These are phyloP conservation scores for Imleria badia DNA, from an alignment of 768 basidiomycete species.

Conservation along the genomic window DNA sequence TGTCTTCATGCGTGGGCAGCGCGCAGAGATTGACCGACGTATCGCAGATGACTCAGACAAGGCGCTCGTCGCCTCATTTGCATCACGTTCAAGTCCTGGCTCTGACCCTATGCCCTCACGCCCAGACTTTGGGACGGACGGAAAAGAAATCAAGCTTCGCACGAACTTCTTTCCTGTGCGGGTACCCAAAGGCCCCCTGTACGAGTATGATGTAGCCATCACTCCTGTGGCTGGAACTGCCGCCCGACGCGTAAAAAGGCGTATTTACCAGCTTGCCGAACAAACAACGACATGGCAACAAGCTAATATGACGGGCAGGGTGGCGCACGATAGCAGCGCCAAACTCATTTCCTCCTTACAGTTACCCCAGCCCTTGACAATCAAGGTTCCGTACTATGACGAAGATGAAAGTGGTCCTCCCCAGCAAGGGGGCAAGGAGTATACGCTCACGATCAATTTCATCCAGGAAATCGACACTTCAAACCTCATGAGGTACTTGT, in stretches of 20 bases:
- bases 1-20: constrained; percentile 38
- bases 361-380: constrained; percentile 42
- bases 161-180: constrained; percentile 53
- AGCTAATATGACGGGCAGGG: constrained; percentile 39
- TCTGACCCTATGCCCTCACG: constrained; percentile 42
- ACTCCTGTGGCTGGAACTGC: constrained; percentile 34
- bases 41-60: constrained; percentile 43
- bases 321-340: constrained; percentile 49
- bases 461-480: constrained; percentile 44
- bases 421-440: constrained; percentile 37
- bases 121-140: constrained; percentile 46
- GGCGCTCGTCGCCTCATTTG: constrained; percentile 38
- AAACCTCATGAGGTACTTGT: constrained; percentile 38
- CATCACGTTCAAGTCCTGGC: constrained; percentile 22
- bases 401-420: constrained; percentile 42
- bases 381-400: constrained; percentile 43
- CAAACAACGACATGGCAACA: constrained; percentile 38
- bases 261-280: constrained; percentile 52
- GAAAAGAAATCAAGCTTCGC: constrained; percentile 46
- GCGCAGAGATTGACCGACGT: constrained; percentile 57
- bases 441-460: constrained; percentile 44
- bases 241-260: constrained; percentile 40
- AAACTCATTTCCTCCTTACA: constrained; percentile 44
- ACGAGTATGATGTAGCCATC: constrained; percentile 49
- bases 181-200: constrained; percentile 45